phyloP scores from a whole-genome alignment of 495 filamentous ascomycete species.

The Penicillium cosmopolitanum region DNA sequence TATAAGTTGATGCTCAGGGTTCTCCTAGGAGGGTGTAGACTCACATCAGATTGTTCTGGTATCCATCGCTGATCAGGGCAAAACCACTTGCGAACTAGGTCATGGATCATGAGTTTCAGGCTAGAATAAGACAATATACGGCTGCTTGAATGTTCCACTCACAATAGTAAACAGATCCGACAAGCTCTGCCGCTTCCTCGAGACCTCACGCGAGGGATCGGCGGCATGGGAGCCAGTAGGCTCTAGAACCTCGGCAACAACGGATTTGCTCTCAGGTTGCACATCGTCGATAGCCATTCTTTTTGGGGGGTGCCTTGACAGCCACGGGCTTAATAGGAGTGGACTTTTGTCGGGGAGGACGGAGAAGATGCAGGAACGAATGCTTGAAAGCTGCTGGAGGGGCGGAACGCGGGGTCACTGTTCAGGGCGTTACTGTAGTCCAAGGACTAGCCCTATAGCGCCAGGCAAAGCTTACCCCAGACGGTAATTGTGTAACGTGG shows the following conservation, averaged over 20 bases:
- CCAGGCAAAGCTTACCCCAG: not conserved
- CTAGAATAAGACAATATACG: not conserved
- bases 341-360: not conserved
- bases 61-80: conserved; percentile 57
- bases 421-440: not conserved
- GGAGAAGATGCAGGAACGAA: not conserved
- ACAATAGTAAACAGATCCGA: conserved; percentile 54
- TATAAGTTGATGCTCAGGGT: not conserved
- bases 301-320: not conserved
- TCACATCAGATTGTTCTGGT: conserved; percentile 56
- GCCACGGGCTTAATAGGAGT: not conserved
- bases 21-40: not conserved
- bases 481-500: not conserved
- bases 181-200: conserved; percentile 41
- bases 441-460: not conserved
- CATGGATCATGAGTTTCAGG: not conserved
- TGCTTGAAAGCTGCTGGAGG: not conserved
- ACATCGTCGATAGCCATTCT: not conserved
- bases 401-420: not conserved
- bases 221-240: not conserved
- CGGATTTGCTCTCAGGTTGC: not conserved
- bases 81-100: conserved; percentile 48
- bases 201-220: conserved; percentile 31
- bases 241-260: conserved; percentile 8
- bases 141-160: conserved; percentile 12